phyloP scores from a whole-genome alignment of 805 yeast genomes.

The Allodekkera sacchari region DNA sequence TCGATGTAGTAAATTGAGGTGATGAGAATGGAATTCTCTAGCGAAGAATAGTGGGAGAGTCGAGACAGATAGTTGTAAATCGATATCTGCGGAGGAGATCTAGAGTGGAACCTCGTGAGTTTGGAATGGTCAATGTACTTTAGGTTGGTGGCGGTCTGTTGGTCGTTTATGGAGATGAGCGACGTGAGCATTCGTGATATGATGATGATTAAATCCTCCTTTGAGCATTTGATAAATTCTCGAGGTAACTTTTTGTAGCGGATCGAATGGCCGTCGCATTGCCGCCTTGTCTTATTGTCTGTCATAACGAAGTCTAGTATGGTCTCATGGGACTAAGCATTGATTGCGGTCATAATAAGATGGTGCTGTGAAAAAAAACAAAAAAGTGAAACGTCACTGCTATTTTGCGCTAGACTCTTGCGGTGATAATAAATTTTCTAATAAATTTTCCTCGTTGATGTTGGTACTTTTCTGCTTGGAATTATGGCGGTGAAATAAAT shows the following conservation, averaged over 20 bases:
- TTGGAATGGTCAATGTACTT: slow-evolving; percentile 26
- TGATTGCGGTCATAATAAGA: too few relatives aligned
- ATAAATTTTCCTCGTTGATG: too few relatives aligned
- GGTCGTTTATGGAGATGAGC: slow-evolving; percentile 68
- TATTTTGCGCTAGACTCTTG: too few relatives aligned
- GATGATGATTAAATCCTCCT: slow-evolving; percentile 60
- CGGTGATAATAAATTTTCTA: too few relatives aligned
- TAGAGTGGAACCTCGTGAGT: slow-evolving; percentile 85
- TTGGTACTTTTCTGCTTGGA: too few relatives aligned
- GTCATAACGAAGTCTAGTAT: too few relatives aligned
- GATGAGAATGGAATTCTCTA: slow-evolving; percentile 76
- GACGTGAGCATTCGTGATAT: slow-evolving; percentile 76
- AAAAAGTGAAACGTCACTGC: too few relatives aligned
- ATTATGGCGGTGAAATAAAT: too few relatives aligned
- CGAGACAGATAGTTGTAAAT: slow-evolving; percentile 69
- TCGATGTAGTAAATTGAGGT: slow-evolving; percentile 88
- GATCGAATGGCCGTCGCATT: background rate
- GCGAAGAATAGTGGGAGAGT: slow-evolving; percentile 71
- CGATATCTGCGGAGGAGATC: slow-evolving; percentile 86
- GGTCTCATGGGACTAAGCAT: too few relatives aligned
- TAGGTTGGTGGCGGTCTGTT: slow-evolving; percentile 20
- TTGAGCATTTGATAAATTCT: slow-evolving; percentile 56
- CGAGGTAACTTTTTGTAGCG: slow-evolving; percentile 29
- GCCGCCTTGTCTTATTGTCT: background rate
- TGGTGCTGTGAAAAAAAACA: too few relatives aligned